Conservation (phyloP, 176 grass and related monocot species). For the Eremochloa ophiuroides region DNA sequence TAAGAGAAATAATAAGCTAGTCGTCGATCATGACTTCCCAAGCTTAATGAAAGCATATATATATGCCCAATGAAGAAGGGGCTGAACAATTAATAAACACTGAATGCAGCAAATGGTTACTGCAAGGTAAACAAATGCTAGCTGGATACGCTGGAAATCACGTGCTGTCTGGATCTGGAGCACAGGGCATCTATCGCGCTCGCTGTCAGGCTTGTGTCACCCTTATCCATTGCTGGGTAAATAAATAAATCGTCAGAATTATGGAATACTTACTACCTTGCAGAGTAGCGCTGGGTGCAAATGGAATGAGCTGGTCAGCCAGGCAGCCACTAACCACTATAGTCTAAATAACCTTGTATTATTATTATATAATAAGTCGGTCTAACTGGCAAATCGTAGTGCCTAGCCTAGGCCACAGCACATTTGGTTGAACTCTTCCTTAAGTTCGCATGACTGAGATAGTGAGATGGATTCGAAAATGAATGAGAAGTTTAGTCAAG, state of each 20-base stretch:
- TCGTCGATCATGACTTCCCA: too few relatives aligned
- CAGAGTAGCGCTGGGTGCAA: not conserved
- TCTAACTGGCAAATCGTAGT: too few relatives aligned
- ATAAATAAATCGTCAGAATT: not conserved
- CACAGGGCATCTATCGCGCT: not conserved
- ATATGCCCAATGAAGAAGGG: too few relatives aligned
- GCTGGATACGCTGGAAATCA: slow-evolving; percentile 1
- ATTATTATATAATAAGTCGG: too few relatives aligned
- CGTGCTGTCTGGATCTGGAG: slow-evolving; percentile 27
- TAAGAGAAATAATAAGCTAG: too few relatives aligned
- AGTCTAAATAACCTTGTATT: not conserved
- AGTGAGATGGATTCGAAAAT: not conserved
- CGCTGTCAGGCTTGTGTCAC: not conserved
- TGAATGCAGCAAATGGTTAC: not conserved
- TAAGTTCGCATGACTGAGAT: not conserved
- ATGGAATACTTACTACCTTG: not conserved
- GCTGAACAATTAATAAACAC: not conserved
- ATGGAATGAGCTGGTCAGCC: not conserved
- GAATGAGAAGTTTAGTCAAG: too few relatives aligned
- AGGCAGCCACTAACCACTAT: too few relatives aligned
- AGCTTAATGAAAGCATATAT: too few relatives aligned
- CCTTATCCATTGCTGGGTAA: not conserved
- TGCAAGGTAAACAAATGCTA: not conserved
- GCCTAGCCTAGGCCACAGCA: not conserved
- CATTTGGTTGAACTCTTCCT: not conserved